Base-by-base conservation (phyloP, 2,329 filamentous ascomycete genomes). In the Epichloe typhina region DNA sequence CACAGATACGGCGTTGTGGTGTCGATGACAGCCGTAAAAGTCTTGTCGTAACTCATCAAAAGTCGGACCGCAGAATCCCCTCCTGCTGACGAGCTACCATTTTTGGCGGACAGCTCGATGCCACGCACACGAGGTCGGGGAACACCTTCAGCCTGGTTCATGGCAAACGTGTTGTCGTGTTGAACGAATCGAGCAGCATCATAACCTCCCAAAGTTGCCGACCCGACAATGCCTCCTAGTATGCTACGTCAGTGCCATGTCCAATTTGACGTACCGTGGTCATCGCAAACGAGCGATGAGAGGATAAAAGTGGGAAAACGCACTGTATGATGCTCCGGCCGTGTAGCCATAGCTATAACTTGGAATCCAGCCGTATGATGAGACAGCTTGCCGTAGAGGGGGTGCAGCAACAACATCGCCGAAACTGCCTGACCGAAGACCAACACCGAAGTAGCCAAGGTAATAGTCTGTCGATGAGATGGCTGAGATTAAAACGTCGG, bases 331-430 rank as follows among this genome's bases (percentile, higher is more conserved):
- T n/a, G 83, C 83, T 15, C 86, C 86, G 40, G 84, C 84, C 3
- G 85, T 88, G 62, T 83, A 89, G 48, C 82, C 84, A 61, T 85
- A 88, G 41, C 82, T 86, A 54, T 86, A 73, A 62, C 84, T 88
- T 1, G 84, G 81, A 46, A 88, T 84, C 52, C 67, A 69, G 8
- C 76, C 76, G 51, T 75, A 72, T 11, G 73, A 65, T 59, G 81
- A 75, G 42, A 85, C 76, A 48, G 84, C 67, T 60, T 82, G 65
- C 56, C 76, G 67, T 59, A 82, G 60, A 52, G 77, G 66, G 58
- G 76, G 69, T 57, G 76, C 66, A 62, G 75, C 69, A 52, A 75
- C 62, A 60, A 67, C 67, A 53, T 66, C 62, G 12, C 68, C 68
- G 56, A 83, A 81, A 36, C 68, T 73, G 46, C 76, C 75, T 13